Base-by-base conservation (phyloP, 805 yeast genomes). In the Yamadazyma laniorum region DNA sequence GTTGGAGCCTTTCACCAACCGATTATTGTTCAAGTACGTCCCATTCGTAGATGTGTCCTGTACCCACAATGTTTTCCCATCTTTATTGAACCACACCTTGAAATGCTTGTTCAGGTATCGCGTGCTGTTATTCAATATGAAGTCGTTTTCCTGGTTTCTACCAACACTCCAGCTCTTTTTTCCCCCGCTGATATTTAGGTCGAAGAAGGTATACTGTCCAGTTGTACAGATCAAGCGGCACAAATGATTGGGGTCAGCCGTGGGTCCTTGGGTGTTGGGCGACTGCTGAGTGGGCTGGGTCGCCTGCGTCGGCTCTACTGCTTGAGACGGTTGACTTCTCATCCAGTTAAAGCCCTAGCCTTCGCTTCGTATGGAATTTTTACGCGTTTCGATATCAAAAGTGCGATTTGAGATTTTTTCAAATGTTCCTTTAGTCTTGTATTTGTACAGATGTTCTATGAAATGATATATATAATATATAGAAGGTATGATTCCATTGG, bases 41-140 rank as follows among this genome's bases (percentile, higher is more conserved):
- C 99, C 99, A 63, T 93, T 93, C 2, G 98, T 91, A 1, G 95
- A 85, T 2, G 72, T 61, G 59, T 90, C 97, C 56, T 76, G 79
- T 40, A 81, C 68, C 82, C 82, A 75, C 32, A 77, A 44, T 9
- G 77, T 67, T 38, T 71, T 74, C 45, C 74, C 77, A 34, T 72
- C 72, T 30, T 72, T 66, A 31, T 80, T 81, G 48, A 82, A 70
- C 83, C 89, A 79, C 5, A 90, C 65, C 55, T 73, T 70, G 66
- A 76, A 77, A 63, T 90, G 98, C 39, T 71, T 67, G 51, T 85
- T 86, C 36, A 93, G 84, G 23, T 89, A 67, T 19, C 85, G 74
- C 14, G 85, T 73, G 31, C 76, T 71, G 6, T 72, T 64, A 6
- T 75, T 79, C 40, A 88, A 63, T 27, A 66, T 65, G 50, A 83